These are phyloP conservation scores for Pythium aristosporum DNA, from an alignment of 352 stramenopile species.

Conservation along the genomic window DNA sequence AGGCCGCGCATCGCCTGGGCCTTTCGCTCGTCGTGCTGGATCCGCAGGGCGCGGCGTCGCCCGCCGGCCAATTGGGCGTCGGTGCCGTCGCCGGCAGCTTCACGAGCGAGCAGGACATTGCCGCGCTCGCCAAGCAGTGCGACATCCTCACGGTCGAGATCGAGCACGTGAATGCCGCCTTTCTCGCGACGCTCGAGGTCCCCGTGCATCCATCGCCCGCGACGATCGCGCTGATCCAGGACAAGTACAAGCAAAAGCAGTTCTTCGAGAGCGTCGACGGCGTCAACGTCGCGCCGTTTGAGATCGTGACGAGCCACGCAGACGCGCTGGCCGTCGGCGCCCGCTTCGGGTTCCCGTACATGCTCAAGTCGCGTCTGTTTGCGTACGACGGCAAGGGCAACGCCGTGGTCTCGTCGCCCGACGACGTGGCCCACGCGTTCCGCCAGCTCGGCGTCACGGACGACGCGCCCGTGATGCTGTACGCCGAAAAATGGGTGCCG, in stretches of 20 bases:
- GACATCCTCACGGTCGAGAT: slow-evolving; percentile 98
- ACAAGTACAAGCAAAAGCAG: slow-evolving; percentile 97
- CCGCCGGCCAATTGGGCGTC: slow-evolving; percentile 70
- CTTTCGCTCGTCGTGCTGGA: slow-evolving; percentile 94
- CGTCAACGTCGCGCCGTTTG: slow-evolving; percentile 59
- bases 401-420: slow-evolving; percentile 84
- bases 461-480: slow-evolving; percentile 45
- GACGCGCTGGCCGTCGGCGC: slow-evolving; percentile 45
- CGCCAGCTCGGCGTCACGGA: slow-evolving; percentile 61
- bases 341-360: slow-evolving; percentile 94
- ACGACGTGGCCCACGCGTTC: slow-evolving; percentile 86
- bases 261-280: slow-evolving; percentile 52
- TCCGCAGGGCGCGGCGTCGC: slow-evolving; percentile 69
- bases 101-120: slow-evolving; percentile 65
- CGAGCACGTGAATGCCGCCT: slow-evolving; percentile 96
- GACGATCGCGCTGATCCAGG: slow-evolving; percentile 95
- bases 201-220: slow-evolving; percentile 81
- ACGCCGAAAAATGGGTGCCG: slow-evolving; percentile 97
- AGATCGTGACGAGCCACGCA: slow-evolving; percentile 41
- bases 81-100: slow-evolving; percentile 78
- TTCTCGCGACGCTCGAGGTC: slow-evolving; percentile 87
- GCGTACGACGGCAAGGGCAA: slow-evolving; percentile 98
- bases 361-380: slow-evolving; percentile 96
- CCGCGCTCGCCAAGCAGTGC: slow-evolving; percentile 71
- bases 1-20: slow-evolving; percentile 93